Evolutionary conservation across 78 protist genomes (phyloP).

Genomic region (Dictyostelium capitatum): DNA sequence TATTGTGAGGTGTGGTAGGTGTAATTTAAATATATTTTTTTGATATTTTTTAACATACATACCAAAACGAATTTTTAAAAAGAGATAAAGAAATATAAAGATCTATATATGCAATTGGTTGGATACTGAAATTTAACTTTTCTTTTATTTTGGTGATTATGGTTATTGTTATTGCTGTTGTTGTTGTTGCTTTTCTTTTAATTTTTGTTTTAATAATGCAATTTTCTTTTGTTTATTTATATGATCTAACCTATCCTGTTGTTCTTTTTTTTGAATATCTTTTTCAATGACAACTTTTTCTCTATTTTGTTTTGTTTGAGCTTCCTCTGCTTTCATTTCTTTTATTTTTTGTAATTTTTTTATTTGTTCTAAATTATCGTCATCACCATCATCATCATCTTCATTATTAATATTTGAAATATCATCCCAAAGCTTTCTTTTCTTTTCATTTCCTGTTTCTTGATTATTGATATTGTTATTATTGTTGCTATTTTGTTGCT

Average conservation of each 20-base stretch:
- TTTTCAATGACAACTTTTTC: slow-evolving; percentile 1
- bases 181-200: slow-evolving; percentile 35
- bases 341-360: slow-evolving; percentile 39
- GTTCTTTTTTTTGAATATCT: neutral
- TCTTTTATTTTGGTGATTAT: neutral
- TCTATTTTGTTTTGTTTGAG: slow-evolving; percentile 6
- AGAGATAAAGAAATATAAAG: too few species aligned
- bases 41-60: too few species aligned
- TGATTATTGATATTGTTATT: slow-evolving; percentile 16
- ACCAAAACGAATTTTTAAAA: too few species aligned
- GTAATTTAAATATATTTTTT: too few species aligned
- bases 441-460: slow-evolving; percentile 44
- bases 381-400: neutral
- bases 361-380: slow-evolving; percentile 19
- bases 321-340: slow-evolving; percentile 28
- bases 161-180: neutral
- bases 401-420: neutral
- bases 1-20: too few species aligned
- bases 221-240: slow-evolving; percentile 48
- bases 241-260: slow-evolving; percentile 17
- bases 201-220: slow-evolving; percentile 45
- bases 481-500: neutral
- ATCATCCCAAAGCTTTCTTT: slow-evolving; percentile 39
- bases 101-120: too few species aligned
- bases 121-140: neutral